Evolutionary conservation across 805 yeast species (phyloP), one percentile per base, ranked within the genome.

Genomic region (Cyberlindnera sargentensis): DNA sequence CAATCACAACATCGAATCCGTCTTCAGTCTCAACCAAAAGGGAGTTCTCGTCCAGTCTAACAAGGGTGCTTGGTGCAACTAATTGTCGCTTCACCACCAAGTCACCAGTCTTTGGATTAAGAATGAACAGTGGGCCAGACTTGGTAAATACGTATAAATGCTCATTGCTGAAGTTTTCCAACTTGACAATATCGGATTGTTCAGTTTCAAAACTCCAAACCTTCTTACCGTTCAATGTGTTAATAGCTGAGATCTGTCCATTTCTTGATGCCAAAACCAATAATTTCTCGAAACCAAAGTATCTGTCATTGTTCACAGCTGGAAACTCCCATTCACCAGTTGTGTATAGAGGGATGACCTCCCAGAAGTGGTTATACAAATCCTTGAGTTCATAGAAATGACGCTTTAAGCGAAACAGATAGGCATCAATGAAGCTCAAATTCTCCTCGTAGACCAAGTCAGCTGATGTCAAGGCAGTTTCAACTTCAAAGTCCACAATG

Each of bases 261-360:
- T 56, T 56, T 9, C 56, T 51, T 0, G 77, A 68, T 3, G 71
- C 64, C 1, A 67, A 65, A 3, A 76, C 56, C 27, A 77, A 47
- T 5, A 58, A 55, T 45, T 76, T 76, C 6, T 61, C 53, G 31
- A 72, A 67, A 1, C 82, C 82, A 61, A 77, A 76, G 28, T 61
- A 66, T 33, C 37, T 50, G 39, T 50, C 50, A 11, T 47, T 50
- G 23, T 42, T 34, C 24, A 31, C 31, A 7, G 29, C 8, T 31
- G 24, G 3, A 39, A 10, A 28, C 34, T 10, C 9, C 37, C 29
- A 26, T 11, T 47, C 49, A 24, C 47, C 47, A 11, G 39, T 39
- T 15, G 45, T 45, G 31, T 36, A 44, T 15, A 27, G 37, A 40
- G 44, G 47, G 33, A 50, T 27, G 8, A 45, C 3, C 7, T 39